Evolutionary conservation across 2,329 filamentous ascomycete genomes (phyloP).

Genomic region (Incumbomyces delicatus): DNA sequence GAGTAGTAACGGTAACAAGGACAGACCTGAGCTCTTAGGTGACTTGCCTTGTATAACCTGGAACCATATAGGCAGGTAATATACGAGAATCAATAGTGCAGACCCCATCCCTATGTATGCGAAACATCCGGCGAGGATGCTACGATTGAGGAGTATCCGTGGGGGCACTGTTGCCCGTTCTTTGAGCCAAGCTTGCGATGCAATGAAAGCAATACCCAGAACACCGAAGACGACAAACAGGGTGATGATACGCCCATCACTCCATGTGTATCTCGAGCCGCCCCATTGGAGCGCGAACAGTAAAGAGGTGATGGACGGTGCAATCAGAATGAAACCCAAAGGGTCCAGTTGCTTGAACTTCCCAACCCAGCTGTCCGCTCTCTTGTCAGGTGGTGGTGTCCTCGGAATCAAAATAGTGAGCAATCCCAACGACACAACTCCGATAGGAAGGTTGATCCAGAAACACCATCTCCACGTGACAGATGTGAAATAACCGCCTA

Average conservation of each 20-base stretch:
- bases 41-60: constrained; percentile 13
- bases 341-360: constrained; percentile 27
- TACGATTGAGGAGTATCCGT: constrained; percentile 12
- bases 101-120: constrained; percentile 7
- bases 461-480: constrained; percentile 59
- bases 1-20: constrained; percentile 9
- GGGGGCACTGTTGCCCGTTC: constrained; percentile 21
- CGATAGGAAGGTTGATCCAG: constrained; percentile 36
- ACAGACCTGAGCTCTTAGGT: constrained; percentile 10
- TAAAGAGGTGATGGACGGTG: constrained; percentile 24
- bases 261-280: constrained; percentile 17
- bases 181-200: constrained; percentile 9
- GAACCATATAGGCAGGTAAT: constrained; percentile 16
- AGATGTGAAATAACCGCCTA: constrained; percentile 47
- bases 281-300: constrained; percentile 26
- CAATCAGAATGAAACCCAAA: constrained; percentile 24
- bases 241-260: constrained; percentile 11
- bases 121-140: constrained; percentile 8
- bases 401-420: constrained; percentile 20
- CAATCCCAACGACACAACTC: constrained; percentile 26
- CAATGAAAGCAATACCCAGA: constrained; percentile 9
- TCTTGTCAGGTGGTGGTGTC: constrained; percentile 38
- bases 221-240: constrained; percentile 11
- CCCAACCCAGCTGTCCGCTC: constrained; percentile 25
- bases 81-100: neutral